Base-by-base conservation (phyloP, 345 rosid species). In the Salix udensis region DNA sequence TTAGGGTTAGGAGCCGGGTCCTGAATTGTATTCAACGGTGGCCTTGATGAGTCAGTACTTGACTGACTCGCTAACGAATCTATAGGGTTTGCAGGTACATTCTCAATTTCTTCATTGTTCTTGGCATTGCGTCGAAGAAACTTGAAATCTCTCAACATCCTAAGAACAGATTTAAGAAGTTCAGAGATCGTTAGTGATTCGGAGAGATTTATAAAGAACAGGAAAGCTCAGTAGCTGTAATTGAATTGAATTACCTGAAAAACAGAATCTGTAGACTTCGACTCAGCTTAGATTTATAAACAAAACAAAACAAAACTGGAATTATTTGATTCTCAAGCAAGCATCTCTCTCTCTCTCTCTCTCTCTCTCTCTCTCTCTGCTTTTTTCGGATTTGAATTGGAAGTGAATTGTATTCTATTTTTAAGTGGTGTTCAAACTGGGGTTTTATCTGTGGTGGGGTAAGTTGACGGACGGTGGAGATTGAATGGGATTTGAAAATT, bases 81-180 rank as follows among this genome's bases (percentile, higher is more conserved):
- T n/a, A 78, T 84, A 46, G 91, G 86, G 79, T 90, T 89, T 13
- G 82, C 77, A 2, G 96, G 93, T 19, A 93, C 81, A 71, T 94
- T 94, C 85, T 94, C 97, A 65, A 86, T 89, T 77, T 91, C 97
- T 15, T 89, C 97, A 65, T 70, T 79, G 16, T 73, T 34, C 77
- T 87, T 86, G 7, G 88, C 84, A 81, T 89, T 92, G 81, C 92
- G 79, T 16, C 92, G 87, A 75, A 86, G 76, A 79, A 86, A 81
- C 76, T 92, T 94, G 30, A 77, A 83, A 79, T 94, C 97, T 68
- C 88, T 88, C 79, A 88, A 70, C 98, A 94, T 94, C 67, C 89
- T 88, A 65, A 10, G 21, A 15, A 1, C 55, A 50, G 6, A 50
- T 4, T 50, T 0, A 2, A 50, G 21, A 50, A 15, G 19, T 15